Evolutionary conservation across 768 basidiomycete genomes (phyloP), one percentile per base, ranked within the genome.

Genomic region (Chalciporus chontae): DNA sequence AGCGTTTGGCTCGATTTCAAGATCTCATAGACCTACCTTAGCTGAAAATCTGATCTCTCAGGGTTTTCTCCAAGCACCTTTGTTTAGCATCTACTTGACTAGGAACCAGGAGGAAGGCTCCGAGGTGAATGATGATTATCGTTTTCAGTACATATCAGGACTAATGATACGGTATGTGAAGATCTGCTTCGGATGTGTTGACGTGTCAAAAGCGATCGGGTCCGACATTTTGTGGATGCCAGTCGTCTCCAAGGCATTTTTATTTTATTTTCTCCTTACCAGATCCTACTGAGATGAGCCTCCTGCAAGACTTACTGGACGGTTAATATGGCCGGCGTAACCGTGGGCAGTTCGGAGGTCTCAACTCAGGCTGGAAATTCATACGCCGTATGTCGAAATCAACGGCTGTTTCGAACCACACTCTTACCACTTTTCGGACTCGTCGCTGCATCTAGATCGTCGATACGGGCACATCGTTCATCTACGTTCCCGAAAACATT

Each of bases 391-490:
- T 39, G 57, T 54, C 40, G 27, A 37, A n/a, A 6, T n/a, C 8
- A 18, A 55, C 32, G 21, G 47, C 27, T 2, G 24, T 53, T 8
- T 48, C 54, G 26, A 26, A 31, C 10, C 29, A 11, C 26, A 32
- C 21, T 34, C 32, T 18, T 41, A 15, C 43, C 23, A 4, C 38
- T 23, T 21, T 26, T 17, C 27, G 27, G 10, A 29, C 27, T 10
- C 27, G 27, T 29, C 27, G 21, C 1, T 11, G 26, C 10, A 4
- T 18, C 19, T 15, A 85, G 83, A 81, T 83, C 17, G 74, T 87
- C 50, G 85, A 87, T 58, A 83, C 83, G 0, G 84, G 85, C 26
- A 84, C 83, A 4, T 80, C 83, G 24, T 69, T 85, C 23, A 78
- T 85, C 50, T 85, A 85, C 63, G 51, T 83, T 6, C 80, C 83